Base-by-base conservation (phyloP, 2,329 filamentous ascomycete genomes). In the Botrytis elliptica region DNA sequence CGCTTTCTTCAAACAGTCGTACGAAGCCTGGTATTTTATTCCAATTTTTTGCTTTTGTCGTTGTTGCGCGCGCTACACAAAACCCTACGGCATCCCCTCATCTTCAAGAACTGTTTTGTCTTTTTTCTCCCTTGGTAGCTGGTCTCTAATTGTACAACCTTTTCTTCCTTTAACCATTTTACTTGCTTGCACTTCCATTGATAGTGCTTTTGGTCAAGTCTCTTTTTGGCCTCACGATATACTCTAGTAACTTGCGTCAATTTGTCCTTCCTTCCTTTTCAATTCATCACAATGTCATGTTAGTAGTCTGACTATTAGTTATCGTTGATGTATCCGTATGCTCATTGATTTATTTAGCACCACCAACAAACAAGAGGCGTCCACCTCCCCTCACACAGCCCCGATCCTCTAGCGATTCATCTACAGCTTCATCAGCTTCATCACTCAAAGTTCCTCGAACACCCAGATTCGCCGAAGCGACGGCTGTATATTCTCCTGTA, bases 391-490 rank as follows among this genome's bases (percentile, higher is more conserved):
- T 80, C 38, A 73, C 72, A 52, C 74, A 77, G 74, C 77, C 77
- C 72, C 76, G 79, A 79, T 86, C 85, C 77, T 81, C 84, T 80
- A 84, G 83, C 64, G 82, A 82, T 80, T 83, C 81, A 44, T 80
- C 79, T 70, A 77, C 78, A 73, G 80, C 81, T 9, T 84, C 82
- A 80, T 83, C 81, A n/a, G 79, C 78, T 66, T 77, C 81, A 9
- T 84, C 84, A 68, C 79, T 85, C 76, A 93, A 92, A 84, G 85
- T 88, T 57, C 91, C 91, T 75, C 88, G 93, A 80, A 92, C 91
- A 78, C 91, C 93, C 79, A 91, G 93, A 80, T 95, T 95, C 80
- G 92, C 91, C 72, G 93, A 95, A 85, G 92, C 92, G 63, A 95
- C 93, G 44, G 88, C 92, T 42, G 90, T 95, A 70, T 86, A 94